Evolutionary conservation across 306 rosid genomes (phyloP).

Genomic region (Dryas alaskensis): DNA sequence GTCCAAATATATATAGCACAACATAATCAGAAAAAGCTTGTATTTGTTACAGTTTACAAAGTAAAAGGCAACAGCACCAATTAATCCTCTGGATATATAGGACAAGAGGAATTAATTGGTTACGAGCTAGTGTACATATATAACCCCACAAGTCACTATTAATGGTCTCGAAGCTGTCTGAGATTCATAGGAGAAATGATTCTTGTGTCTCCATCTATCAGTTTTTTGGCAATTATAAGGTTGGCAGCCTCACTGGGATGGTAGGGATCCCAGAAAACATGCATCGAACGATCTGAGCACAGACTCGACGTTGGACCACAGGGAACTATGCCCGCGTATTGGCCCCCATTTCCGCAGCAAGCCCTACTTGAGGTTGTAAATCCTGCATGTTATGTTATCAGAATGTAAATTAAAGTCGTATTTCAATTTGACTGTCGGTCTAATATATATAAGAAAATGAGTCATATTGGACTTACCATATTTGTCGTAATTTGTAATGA

Average conservation of each 20-base stretch:
- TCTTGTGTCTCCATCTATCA: constrained; percentile 70
- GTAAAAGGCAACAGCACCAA: background rate
- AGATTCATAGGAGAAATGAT: constrained; percentile 74
- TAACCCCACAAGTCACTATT: background rate
- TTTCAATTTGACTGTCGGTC: no score
- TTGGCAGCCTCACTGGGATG: constrained; percentile 96
- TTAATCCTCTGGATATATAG: background rate
- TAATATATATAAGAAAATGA: no score
- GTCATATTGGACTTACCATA: constrained; percentile 41
- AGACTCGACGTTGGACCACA: constrained; percentile 84
- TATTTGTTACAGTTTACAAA: constrained; percentile 15
- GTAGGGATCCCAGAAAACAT: constrained; percentile 96
- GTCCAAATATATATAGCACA: background rate
- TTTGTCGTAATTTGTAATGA: constrained; percentile 57
- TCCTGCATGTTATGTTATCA: constrained; percentile 36
- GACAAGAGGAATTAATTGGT: background rate
- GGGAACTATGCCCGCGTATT: constrained; percentile 86
- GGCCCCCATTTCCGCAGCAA: constrained; percentile 94
- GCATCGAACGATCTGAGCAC: constrained; percentile 61
- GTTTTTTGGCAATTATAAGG: constrained; percentile 63
- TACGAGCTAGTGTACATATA: background rate
- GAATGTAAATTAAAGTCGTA: no score
- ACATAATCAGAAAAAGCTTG: background rate
- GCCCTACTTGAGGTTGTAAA: constrained; percentile 73
- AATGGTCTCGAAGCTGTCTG: constrained; percentile 67